These are phyloP conservation scores for Bacidia rubella DNA, from an alignment of 495 filamentous ascomycete species.

Conservation along the genomic window DNA sequence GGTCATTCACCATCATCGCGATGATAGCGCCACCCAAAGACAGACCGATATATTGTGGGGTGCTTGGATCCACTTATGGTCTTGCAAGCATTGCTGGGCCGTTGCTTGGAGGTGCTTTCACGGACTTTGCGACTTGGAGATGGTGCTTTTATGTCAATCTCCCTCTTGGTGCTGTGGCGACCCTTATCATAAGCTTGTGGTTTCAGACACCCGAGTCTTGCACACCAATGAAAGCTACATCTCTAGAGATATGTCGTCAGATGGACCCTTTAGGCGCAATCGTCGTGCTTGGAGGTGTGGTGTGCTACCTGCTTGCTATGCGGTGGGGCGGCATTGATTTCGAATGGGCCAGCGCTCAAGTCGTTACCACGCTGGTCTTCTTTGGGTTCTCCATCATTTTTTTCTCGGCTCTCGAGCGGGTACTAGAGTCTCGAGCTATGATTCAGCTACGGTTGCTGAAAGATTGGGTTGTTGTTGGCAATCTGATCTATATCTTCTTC, in stretches of 20 bases:
- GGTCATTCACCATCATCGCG: constrained; percentile 56
- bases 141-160: constrained; percentile 63
- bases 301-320: constrained; percentile 36
- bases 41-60: constrained; percentile 53
- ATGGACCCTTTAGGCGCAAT: constrained; percentile 32
- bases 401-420: constrained; percentile 20
- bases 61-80: constrained; percentile 57
- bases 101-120: constrained; percentile 45
- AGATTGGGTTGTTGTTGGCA: constrained; percentile 31
- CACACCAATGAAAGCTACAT: constrained; percentile 15
- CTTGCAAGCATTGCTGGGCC: constrained; percentile 55
- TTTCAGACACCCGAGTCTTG: constrained; percentile 32
- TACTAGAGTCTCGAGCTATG: constrained; percentile 21
- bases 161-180: neutral
- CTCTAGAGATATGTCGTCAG: constrained; percentile 30
- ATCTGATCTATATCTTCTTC: constrained; percentile 18
- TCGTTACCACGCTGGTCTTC: constrained; percentile 30
- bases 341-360: constrained; percentile 27
- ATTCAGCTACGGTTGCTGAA: constrained; percentile 38
- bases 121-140: constrained; percentile 52
- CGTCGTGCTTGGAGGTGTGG: constrained; percentile 35
- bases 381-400: constrained; percentile 21
- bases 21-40: constrained; percentile 49
- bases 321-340: constrained; percentile 38
- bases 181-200: constrained; percentile 16